Base-by-base conservation (phyloP, 2,329 filamentous ascomycete species). In the Penicillium crustosum region DNA sequence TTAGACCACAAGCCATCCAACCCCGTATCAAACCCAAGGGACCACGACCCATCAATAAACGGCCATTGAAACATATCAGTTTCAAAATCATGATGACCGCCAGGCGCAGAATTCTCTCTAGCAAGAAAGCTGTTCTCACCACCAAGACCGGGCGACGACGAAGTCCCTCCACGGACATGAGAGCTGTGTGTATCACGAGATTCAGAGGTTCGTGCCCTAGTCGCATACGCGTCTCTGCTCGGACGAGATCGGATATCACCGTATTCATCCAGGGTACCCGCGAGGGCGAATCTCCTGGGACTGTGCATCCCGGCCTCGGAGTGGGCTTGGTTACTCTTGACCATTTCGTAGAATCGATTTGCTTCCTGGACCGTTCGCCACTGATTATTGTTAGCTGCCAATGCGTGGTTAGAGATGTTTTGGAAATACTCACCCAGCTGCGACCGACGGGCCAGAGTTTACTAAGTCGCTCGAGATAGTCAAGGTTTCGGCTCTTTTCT, bases 31-130 rank as follows among this genome's bases (percentile, higher is more conserved):
- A 75, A 73, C 3, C 72, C 72, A 19, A 65, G 60, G 8, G 72
- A 70, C 72, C 72, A 75, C 4, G 70, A 70, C 21, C 67, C 72
- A 49, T 74, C 71, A 29, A 75, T 69, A 36, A 75, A 75, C 0
- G 72, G 72, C 72, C 72, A 75, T 55, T 75, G 71, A 48, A 73
- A 65, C 68, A 75, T 73, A 49, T 74, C 72, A 3, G 67, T 64
- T 43, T 74, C 71, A 1, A 74, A 50, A 21, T 74, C 70, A 45
- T 69, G 66, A 44, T 57, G 58, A 13, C 60, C 50, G 42, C 51
- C 31, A 10, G 58, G 27, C 9, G 23, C 19, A 43, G 36, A 10
- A 29, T 55, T 48, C 1, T 66, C 63, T 13, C 55, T 52, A 6
- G 38, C 3, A n/a, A 58, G 53, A 33, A 56, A 54, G 0, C 47